Evolutionary conservation across 139 green algal species (phyloP).

Genomic region (Haematococcus sp.): DNA sequence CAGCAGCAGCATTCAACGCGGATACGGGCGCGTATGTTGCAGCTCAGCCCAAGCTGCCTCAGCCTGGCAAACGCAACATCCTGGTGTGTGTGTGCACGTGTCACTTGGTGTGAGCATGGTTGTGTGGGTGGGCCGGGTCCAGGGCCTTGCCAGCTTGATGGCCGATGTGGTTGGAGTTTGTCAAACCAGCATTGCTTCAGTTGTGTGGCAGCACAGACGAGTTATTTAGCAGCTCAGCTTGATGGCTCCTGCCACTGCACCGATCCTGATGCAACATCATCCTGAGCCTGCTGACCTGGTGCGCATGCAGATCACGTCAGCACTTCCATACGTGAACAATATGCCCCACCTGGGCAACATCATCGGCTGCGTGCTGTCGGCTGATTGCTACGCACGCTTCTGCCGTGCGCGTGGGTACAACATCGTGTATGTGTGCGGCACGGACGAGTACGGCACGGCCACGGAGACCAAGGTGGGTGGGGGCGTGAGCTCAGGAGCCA

Average conservation of each 20-base stretch:
- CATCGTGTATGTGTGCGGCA: constrained; percentile 93
- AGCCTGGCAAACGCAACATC: constrained; percentile 52
- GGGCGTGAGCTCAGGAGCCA: no score
- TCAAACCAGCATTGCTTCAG: no score
- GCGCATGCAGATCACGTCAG: constrained; percentile 76
- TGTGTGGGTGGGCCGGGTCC: not conserved
- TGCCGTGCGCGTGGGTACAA: constrained; percentile 86
- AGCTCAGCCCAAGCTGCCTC: constrained; percentile 45
- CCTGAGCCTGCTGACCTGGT: not conserved
- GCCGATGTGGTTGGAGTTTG: no score
- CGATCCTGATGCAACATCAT: no score
- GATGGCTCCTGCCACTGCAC: no score
- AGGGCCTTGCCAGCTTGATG: not conserved
- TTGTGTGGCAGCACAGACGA: no score
- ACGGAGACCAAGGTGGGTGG: constrained; percentile 98
- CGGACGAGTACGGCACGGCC: constrained; percentile 97
- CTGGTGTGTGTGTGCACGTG: constrained; percentile 26
- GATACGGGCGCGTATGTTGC: constrained; percentile 40
- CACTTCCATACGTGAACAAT: constrained; percentile 99
- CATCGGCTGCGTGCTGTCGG: constrained; percentile 95
- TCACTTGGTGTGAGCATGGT: no score
- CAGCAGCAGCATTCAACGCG: constrained; percentile 24
- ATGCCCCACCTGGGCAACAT: constrained; percentile 99
- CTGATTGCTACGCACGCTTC: constrained; percentile 92
- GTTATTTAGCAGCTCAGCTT: no score